Percentiles rank a stretch among this genome's conserved stretches.
These are phyloP conservation scores for Talaromyces atroroseus DNA, from an alignment of 2,329 filamentous ascomycete genomes.

Conservation along the genomic window DNA sequence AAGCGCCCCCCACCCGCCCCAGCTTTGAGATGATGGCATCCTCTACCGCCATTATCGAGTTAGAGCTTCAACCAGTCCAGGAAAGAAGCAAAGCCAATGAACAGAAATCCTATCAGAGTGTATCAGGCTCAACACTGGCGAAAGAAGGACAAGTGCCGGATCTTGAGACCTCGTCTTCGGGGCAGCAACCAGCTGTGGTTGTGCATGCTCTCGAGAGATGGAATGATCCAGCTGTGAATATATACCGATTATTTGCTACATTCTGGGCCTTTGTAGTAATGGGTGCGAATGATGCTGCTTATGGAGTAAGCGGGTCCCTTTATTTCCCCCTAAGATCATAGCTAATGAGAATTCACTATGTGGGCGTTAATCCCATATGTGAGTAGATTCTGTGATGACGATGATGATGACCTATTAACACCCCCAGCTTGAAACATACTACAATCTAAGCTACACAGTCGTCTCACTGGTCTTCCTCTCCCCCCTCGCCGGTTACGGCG, in stretches of 20 bases:
- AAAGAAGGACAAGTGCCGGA: not conserved
- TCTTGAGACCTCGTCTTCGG: not conserved
- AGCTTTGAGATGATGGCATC: not conserved
- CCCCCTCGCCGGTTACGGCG: constrained; percentile 45
- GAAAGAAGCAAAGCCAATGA: not conserved
- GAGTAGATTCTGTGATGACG: constrained; percentile 20
- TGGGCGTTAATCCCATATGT: constrained; percentile 51
- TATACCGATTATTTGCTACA: constrained; percentile 46
- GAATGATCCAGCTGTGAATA: constrained; percentile 49
- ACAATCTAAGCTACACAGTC: constrained; percentile 43
- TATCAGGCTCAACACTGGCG: not conserved
- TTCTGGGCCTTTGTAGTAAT: constrained; percentile 56
- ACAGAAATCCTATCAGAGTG: not conserved
- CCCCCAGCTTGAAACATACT: constrained; percentile 43
- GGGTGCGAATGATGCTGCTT: constrained; percentile 55
- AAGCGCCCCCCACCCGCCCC: too few relatives aligned
- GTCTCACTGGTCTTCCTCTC: constrained; percentile 48
- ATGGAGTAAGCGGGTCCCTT: constrained; percentile 44
- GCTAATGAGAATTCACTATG: not conserved
- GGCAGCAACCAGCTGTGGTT: not conserved
- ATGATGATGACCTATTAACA: not conserved
- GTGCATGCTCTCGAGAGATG: constrained; percentile 33
- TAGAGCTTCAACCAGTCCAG: not conserved
- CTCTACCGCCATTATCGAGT: not conserved
- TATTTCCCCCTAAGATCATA: not conserved